Percentiles rank a stretch among this genome's conserved stretches.
phyloP scores from a whole-genome alignment of 768 basidiomycete genomes.

The Mycena metata region DNA sequence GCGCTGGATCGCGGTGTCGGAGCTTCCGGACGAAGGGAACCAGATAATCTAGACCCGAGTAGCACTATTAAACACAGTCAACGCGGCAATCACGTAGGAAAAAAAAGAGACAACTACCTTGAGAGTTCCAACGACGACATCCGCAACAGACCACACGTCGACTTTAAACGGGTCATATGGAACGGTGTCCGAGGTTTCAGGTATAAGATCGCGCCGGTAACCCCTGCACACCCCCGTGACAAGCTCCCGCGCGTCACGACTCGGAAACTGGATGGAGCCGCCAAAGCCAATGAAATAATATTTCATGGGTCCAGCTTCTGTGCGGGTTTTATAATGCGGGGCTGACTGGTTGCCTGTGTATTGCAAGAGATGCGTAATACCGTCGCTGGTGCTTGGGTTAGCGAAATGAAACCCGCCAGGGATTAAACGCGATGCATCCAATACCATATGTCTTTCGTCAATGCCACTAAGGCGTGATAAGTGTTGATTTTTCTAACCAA shows the following conservation, averaged over 20 bases:
- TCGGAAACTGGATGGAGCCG: constrained; percentile 4
- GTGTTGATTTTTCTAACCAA: too few species aligned
- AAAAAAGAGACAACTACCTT: too few species aligned
- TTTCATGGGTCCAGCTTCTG: not conserved
- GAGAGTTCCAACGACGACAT: too few species aligned
- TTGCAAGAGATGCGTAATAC: not conserved
- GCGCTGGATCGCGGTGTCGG: not conserved
- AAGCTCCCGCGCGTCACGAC: not conserved
- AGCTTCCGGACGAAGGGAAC: not conserved
- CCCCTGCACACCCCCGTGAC: constrained; percentile 1
- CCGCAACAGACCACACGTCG: too few species aligned
- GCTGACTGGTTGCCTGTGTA: not conserved
- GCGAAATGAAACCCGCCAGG: constrained; percentile 15
- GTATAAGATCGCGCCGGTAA: not conserved
- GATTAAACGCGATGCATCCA: constrained; percentile 16
- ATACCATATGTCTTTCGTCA: not conserved
- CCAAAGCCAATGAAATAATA: constrained; percentile 22
- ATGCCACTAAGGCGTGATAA: not conserved
- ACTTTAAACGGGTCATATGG: constrained; percentile 19
- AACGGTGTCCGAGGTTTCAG: constrained; percentile 11
- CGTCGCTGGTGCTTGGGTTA: not conserved
- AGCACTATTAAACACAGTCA: too few species aligned
- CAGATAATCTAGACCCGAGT: not conserved
- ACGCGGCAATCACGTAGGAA: too few species aligned
- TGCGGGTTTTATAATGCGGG: not conserved